These are phyloP conservation scores for Geotrichum citri-aurantii DNA, from an alignment of 1,139 yeast species.

Conservation along the genomic window DNA sequence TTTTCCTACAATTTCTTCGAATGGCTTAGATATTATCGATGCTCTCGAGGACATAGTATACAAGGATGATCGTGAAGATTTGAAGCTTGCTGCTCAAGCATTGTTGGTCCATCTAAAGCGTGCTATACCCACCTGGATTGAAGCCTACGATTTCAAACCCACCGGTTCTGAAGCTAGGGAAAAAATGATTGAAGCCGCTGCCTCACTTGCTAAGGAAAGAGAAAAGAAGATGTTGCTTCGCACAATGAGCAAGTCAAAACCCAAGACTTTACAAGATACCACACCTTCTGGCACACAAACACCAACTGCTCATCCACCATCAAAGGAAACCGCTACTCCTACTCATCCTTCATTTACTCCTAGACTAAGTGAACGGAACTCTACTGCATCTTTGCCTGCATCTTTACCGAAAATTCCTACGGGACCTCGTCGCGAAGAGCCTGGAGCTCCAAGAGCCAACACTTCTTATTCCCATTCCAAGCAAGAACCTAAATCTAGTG, in stretches of 20 bases:
- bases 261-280: neutral
- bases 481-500: neutral
- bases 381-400: conserved; percentile 18
- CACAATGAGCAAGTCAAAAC: neutral
- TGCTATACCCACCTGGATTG: conserved; percentile 51
- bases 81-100: conserved; percentile 74
- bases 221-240: conserved; percentile 13
- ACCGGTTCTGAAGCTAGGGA: conserved; percentile 24
- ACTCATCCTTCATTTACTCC: neutral
- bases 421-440: conserved; percentile 20
- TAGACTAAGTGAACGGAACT: neutral
- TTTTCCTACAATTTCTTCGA: conserved; percentile 66
- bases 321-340: neutral
- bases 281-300: neutral
- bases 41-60: conserved; percentile 46
- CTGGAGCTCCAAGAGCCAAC: conserved; percentile 6
- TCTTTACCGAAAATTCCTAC: conserved; percentile 25
- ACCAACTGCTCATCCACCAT: conserved; percentile 1
- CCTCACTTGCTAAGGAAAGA: conserved; percentile 19
- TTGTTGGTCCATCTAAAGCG: conserved; percentile 66
- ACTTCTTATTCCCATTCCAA: conserved; percentile 3
- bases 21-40: conserved; percentile 51
- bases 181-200: conserved; percentile 22
- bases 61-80: conserved; percentile 68
- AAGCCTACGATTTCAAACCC: conserved; percentile 31